Percentiles rank a stretch among this genome's conserved stretches.
phyloP scores from a whole-genome alignment of 2,329 filamentous ascomycete species.

The Sporothrix curviconia region DNA sequence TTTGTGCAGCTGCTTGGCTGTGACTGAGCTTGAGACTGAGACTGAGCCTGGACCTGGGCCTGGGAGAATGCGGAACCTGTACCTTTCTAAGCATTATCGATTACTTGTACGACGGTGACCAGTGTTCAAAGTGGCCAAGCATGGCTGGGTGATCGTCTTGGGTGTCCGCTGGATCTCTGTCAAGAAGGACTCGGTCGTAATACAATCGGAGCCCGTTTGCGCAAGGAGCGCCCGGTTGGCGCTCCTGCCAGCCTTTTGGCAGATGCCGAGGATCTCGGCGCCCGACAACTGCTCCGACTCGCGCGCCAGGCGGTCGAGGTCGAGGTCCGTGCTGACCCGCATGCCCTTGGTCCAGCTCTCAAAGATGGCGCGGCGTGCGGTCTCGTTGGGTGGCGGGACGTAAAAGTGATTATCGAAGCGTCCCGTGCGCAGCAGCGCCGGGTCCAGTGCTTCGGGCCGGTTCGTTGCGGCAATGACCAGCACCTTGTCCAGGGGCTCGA shows the following conservation, averaged over 20 bases:
- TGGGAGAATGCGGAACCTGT: too few relatives aligned
- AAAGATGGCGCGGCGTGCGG: constrained; percentile 72
- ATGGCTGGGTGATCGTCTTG: constrained; percentile 33
- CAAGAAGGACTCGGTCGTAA: constrained; percentile 30
- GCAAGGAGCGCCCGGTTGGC: constrained; percentile 23
- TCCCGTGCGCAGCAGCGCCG: constrained; percentile 77
- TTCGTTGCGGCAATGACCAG: constrained; percentile 89
- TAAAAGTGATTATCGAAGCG: constrained; percentile 81
- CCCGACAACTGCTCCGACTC: constrained; percentile 74
- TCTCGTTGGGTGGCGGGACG: constrained; percentile 69
- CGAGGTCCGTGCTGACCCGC: constrained; percentile 55
- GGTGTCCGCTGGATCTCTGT: constrained; percentile 26
- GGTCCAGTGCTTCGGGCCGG: constrained; percentile 76
- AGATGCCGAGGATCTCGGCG: constrained; percentile 64
- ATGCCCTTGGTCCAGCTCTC: constrained; percentile 58
- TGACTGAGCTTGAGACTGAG: too few relatives aligned
- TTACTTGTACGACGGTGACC: constrained; percentile 26
- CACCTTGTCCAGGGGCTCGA: constrained; percentile 75
- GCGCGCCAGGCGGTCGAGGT: constrained; percentile 55
- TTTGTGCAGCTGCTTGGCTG: too few relatives aligned
- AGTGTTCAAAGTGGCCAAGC: constrained; percentile 30
- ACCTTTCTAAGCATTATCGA: too few relatives aligned
- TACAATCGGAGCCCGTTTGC: constrained; percentile 26
- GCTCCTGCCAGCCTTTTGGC: constrained; percentile 38
- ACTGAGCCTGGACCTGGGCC: too few relatives aligned